These are phyloP conservation scores for Coemansia sp. DNA, from an alignment of 192 early-diverging fungal species.

Conservation along the genomic window DNA sequence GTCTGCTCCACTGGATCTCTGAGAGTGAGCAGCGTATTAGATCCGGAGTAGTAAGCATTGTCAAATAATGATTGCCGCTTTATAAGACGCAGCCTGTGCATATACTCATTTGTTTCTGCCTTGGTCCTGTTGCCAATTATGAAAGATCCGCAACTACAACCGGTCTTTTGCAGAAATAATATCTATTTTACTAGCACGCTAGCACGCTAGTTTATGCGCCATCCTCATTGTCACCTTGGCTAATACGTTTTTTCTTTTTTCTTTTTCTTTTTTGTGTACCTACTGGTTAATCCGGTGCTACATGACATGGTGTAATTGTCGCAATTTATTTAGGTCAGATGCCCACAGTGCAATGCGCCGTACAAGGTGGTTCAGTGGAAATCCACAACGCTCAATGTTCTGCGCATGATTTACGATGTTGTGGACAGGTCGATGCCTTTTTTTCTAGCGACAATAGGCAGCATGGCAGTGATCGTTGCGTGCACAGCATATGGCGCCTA, in stretches of 20 bases:
- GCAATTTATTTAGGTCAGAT: conserved; percentile 56
- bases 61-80: not conserved
- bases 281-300: not conserved
- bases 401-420: conserved; percentile 56
- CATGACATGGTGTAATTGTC: no score
- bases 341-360: conserved; percentile 69
- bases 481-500: conserved; percentile 72
- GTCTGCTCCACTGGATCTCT: conserved; percentile 73
- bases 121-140: not conserved
- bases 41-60: conserved; percentile 38
- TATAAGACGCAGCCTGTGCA: no score
- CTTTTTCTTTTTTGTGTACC: no score
- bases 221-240: no score
- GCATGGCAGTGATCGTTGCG: conserved; percentile 63
- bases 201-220: no score
- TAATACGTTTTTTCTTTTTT: no score
- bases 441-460: conserved; percentile 62
- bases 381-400: conserved; percentile 55
- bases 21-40: conserved; percentile 61
- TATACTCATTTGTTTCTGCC: not conserved
- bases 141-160: not conserved
- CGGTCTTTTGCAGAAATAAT: not conserved
- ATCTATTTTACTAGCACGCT: not conserved
- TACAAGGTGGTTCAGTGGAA: conserved; percentile 63
- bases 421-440: conserved; percentile 66